Evolutionary conservation across 202 grass and related monocot species (phyloP), one percentile per base, ranked within the genome.

Genomic region (Zizania palustris): DNA sequence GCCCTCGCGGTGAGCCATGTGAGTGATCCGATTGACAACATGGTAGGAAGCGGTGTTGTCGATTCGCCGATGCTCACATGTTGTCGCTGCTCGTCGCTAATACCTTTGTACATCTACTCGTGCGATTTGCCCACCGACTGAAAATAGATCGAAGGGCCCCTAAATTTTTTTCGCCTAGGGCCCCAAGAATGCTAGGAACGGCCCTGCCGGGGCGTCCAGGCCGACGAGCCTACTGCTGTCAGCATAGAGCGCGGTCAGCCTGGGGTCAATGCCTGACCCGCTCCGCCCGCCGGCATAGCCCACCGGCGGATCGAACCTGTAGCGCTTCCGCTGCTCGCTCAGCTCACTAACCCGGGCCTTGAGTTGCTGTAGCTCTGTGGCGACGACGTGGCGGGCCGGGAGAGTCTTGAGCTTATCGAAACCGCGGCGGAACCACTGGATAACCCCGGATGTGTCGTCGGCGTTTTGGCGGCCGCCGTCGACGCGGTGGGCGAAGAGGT

Each of bases 401-500:
- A 87, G 45, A 16, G 73, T 53, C 0, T 12, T 11, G 61, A 78
- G 0, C 44, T 80, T 80, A 45, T 39, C 7, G 11, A 13, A 3
- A 0, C 11, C 0, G 45, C 67, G 42, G 60, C 36, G 73, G 0
- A 73, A 0, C 53, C 61, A 68, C 1, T 19, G 5, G 78, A 2
- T 16, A 0, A 67, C 9, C 5, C 67, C 0, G 5, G 13, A 21
- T 22, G 33, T 0, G 34, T 37, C 9, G 3, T 5, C 8, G 9
- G 18, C 43, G 0, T 0, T 21, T 4, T 41, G 21, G 40, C 2
- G n/a, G 65, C 53, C 65, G 77, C 57, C 74, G 67, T 78, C 67
- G 79, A 83, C 61, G 22, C 79, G 74, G 85, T 78, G 33, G 61
- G 44, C 22, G 74, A 87, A 87, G 61, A 78, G 53, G 61, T 87